These are phyloP conservation scores for Lepraria neglecta DNA, from an alignment of 495 filamentous ascomycete genomes.

Conservation along the genomic window DNA sequence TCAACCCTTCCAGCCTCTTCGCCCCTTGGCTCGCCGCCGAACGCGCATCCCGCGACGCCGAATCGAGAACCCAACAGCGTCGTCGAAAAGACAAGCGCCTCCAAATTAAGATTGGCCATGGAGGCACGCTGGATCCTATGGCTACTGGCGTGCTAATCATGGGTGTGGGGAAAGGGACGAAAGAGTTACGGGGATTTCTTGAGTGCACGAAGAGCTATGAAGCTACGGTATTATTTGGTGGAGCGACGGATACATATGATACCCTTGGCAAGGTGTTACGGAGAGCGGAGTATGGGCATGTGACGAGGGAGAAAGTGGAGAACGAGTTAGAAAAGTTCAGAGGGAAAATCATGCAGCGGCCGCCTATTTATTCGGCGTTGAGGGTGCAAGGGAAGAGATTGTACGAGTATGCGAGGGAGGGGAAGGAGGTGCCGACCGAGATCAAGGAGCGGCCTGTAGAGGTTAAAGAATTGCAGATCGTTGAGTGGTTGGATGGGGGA, in stretches of 20 bases:
- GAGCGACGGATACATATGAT: slow-evolving; percentile 90
- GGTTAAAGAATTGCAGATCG: slow-evolving; percentile 64
- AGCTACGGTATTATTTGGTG: slow-evolving; percentile 80
- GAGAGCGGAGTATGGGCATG: slow-evolving; percentile 63
- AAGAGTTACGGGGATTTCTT: slow-evolving; percentile 67
- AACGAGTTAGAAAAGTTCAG: slow-evolving; percentile 67
- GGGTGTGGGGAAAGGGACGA: slow-evolving; percentile 84
- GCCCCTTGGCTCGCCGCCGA: slow-evolving; percentile 63
- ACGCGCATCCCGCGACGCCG: slow-evolving; percentile 40
- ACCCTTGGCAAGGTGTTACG: slow-evolving; percentile 71
- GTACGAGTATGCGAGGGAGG: slow-evolving; percentile 93
- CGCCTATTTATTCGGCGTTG: slow-evolving; percentile 87
- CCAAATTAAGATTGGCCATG: slow-evolving; percentile 91
- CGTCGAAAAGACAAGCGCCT: slow-evolving; percentile 46
- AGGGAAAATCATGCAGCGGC: slow-evolving; percentile 84
- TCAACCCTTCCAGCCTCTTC: slow-evolving; percentile 76
- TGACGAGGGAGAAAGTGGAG: slow-evolving; percentile 73
- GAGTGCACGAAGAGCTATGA: slow-evolving; percentile 91
- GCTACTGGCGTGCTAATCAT: slow-evolving; percentile 87
- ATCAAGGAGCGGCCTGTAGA: slow-evolving; percentile 75
- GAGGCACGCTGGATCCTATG: slow-evolving; percentile 89
- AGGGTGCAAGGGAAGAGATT: slow-evolving; percentile 84
- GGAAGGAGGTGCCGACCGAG: slow-evolving; percentile 73
- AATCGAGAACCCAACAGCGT: slow-evolving; percentile 50
- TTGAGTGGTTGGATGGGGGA: slow-evolving; percentile 84